Conservation (phyloP, 768 basidiomycete genomes). For the Exsudoporus frostii region DNA sequence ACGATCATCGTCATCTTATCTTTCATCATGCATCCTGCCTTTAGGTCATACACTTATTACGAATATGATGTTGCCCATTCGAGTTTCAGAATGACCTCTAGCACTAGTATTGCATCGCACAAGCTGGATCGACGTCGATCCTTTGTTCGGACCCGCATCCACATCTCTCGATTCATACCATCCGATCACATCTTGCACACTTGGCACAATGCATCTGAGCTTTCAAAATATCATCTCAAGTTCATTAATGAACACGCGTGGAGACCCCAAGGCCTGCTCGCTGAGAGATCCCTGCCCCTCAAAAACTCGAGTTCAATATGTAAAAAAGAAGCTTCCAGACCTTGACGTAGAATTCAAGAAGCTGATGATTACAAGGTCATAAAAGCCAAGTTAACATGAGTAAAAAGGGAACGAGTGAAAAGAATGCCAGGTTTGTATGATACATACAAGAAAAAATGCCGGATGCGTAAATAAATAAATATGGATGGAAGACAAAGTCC, state of each 20-base stretch:
- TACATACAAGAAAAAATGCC: constrained; percentile 15
- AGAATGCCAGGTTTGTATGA: constrained; percentile 8
- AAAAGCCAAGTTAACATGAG: not conserved
- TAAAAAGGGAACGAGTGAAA: not conserved
- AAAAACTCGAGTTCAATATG: not conserved
- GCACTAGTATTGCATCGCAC: too few species aligned
- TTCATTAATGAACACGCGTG: constrained; percentile 7
- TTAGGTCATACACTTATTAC: not conserved
- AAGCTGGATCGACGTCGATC: not conserved
- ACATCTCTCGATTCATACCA: not conserved
- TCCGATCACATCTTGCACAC: not conserved
- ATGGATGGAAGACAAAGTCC: constrained; percentile 9
- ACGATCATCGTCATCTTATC: not conserved
- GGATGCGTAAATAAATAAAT: constrained; percentile 22
- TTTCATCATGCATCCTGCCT: not conserved
- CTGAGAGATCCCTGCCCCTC: too few species aligned
- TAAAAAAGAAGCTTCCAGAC: not conserved
- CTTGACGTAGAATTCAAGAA: not conserved
- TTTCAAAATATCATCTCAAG: not conserved
- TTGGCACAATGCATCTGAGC: not conserved
- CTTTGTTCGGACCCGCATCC: not conserved
- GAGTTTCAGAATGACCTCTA: too few species aligned
- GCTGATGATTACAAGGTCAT: not conserved
- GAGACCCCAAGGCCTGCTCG: not conserved
- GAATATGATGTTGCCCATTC: not conserved